A percentile compares a stretch with the other conserved stretches of the same genome.
These are phyloP conservation scores for Neurospora cerealis DNA, from an alignment of 495 filamentous ascomycete species.

Conservation along the genomic window DNA sequence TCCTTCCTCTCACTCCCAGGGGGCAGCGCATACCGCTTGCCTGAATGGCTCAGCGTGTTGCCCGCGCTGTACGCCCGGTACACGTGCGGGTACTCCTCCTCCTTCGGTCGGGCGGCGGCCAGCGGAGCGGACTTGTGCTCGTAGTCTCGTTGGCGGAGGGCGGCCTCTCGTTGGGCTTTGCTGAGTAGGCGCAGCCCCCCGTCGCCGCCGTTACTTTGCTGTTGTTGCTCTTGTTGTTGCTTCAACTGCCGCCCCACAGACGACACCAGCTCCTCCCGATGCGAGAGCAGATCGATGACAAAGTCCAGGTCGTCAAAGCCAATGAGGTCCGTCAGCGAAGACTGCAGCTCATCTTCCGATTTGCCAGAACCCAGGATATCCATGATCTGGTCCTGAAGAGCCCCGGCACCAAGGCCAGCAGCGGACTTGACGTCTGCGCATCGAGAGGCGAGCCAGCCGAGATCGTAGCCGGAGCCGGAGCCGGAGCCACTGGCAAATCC, in stretches of 20 bases:
- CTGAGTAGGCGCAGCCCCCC: slow-evolving; percentile 55
- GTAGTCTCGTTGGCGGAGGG: slow-evolving; percentile 59
- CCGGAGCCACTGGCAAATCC: slow-evolving; percentile 14
- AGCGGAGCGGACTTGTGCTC: slow-evolving; percentile 75
- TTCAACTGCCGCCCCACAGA: slow-evolving; percentile 13
- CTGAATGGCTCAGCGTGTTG: slow-evolving; percentile 66
- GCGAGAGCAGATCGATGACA: slow-evolving; percentile 70
- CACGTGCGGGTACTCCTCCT: slow-evolving; percentile 80
- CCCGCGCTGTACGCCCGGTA: slow-evolving; percentile 74
- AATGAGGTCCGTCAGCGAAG: slow-evolving; percentile 78
- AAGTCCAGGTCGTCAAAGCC: slow-evolving; percentile 89
- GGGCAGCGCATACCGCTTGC: slow-evolving; percentile 69
- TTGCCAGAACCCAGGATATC: slow-evolving; percentile 56
- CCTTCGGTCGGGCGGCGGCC: slow-evolving; percentile 47
- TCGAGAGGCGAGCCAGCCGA: slow-evolving; percentile 53
- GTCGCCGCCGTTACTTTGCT: slow-evolving; percentile 24
- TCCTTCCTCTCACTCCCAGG: slow-evolving; percentile 47
- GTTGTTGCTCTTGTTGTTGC: not conserved
- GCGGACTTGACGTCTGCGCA: slow-evolving; percentile 51
- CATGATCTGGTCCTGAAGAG: slow-evolving; percentile 60
- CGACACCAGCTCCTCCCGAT: slow-evolving; percentile 52
- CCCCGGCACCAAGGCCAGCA: slow-evolving; percentile 48
- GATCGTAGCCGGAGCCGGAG: slow-evolving; percentile 23
- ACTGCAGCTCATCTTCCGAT: slow-evolving; percentile 76
- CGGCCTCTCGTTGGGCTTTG: slow-evolving; percentile 64